Base-by-base conservation (phyloP, 192 early-diverging fungal species). In the Mortierella claussenii region DNA sequence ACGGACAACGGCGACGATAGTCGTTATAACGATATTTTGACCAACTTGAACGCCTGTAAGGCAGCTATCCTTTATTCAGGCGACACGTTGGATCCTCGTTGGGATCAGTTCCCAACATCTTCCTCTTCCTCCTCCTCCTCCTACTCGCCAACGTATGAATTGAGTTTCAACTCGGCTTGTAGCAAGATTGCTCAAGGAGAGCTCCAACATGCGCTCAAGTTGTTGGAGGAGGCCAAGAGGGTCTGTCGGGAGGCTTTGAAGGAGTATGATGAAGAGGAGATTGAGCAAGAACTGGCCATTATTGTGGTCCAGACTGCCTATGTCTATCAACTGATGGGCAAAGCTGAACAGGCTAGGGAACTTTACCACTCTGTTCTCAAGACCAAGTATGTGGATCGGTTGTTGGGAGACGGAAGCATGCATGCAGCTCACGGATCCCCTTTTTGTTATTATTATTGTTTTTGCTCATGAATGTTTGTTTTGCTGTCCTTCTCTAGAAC, bases 81-180 rank as follows among this genome's bases (percentile, higher is more conserved):
- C 15, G 66, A 65, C 17, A 44, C 58, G 24, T 47, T 80, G 13
- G 63, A 78, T 37, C 61, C 52, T 11, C 23, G 65, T 6, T 81
- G 43, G 44, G 28, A 32, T 82, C 13, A 7, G 8, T 40, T 40
- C 8, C 8, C 7, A 10, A 13, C 7, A 40, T 40, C 37, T 10
- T 10, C 37, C 37, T 10, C 7, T 40, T 40, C 37, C 7, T 10
- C 37, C 7, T 10, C 37, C 8, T 7, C 37, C 7, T 13, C 37
- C 7, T 10, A 53, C 20, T 49, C 80, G 56, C 46, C 58, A 6
- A 85, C 86, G 1, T 93, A 90, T 66, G 91, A 93, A 59, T 67
- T 90, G 20, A 79, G 80, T 33, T 92, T 89, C 63, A 93, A 93
- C 76, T 64, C 79, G 10, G 91, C 89, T 5, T 91, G 88, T 75